Evolutionary conservation across 129 eudicot genomes (phyloP), one percentile per base, ranked within the genome.

Genomic region (Artemisia argyi): DNA sequence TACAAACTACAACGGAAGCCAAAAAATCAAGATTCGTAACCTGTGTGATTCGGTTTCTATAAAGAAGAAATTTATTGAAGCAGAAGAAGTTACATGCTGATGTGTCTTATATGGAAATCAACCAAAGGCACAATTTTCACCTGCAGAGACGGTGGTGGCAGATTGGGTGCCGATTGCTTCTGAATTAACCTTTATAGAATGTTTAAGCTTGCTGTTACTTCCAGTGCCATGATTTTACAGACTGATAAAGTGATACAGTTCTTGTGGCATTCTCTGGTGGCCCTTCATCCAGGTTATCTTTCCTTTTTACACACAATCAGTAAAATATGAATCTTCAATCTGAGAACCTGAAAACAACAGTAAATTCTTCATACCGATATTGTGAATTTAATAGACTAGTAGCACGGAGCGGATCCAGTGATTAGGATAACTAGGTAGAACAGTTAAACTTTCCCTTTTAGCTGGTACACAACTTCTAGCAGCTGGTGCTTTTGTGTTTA

Each of bases 261-360:
- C 97, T 93, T 18, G 91, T 93, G 5, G 97, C 95, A 11, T 93
- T 93, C 86, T 93, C 96, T 16, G 98, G 95, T 54, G 98, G 96
- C 17, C 22, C 90, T 65, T 80, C 95, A 50, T 93, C 98, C 53
- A 87, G 98, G 98, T 85, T 61, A 75, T 16, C 39, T 58, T 46
- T 47, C 12, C 51, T 44, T 48, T 60, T 9, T 35, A 11, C 28
- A 72, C 52, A 67, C 47, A 24, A 16, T 51, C 30, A 18, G 50
- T 28, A 30, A n/a, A 49, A 66, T 22, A 47, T 48, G 39, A 39
- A 39, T 39, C 11, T 39, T 7, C 46, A 39, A 39, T 39, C 46
- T 39, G 9, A 39, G 11, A 39, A 8, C 10, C 46, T 39, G 46
- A 39, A 39, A 39, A 39, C 11, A 39, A 39, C 10, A 39, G 46